A percentile compares a stretch with the other conserved stretches of the same genome.
phyloP scores from a whole-genome alignment of 2,329 filamentous ascomycete species.

The Aspergillus sp. region DNA sequence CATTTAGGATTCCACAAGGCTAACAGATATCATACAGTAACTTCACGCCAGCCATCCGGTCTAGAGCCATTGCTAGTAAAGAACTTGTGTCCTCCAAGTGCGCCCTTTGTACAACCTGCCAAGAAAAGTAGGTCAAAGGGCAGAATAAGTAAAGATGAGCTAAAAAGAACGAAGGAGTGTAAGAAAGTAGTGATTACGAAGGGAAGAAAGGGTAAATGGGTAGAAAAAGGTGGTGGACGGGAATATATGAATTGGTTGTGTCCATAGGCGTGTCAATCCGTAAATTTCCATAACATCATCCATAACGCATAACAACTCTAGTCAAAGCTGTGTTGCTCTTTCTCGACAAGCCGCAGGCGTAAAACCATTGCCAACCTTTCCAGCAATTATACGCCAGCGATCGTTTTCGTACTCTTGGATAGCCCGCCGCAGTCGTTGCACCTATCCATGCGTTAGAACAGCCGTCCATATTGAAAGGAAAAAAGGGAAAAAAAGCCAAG shows the following conservation, averaged over 20 bases:
- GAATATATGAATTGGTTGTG: not conserved
- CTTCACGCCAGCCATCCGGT: slow-evolving; percentile 15
- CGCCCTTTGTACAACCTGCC: slow-evolving; percentile 14
- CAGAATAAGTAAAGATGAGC: slow-evolving; percentile 7
- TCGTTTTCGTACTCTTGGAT: slow-evolving; percentile 55
- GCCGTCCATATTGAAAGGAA: not conserved
- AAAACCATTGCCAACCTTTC: slow-evolving; percentile 87
- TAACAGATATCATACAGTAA: slow-evolving; percentile 18
- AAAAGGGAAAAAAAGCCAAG: not conserved
- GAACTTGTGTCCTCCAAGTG: slow-evolving; percentile 7
- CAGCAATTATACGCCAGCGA: slow-evolving; percentile 87
- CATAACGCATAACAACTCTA: slow-evolving; percentile 2
- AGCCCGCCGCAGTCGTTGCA: slow-evolving; percentile 39
- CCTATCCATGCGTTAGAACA: slow-evolving; percentile 25
- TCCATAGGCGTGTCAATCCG: slow-evolving; percentile 6
- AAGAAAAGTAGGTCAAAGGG: slow-evolving; percentile 13
- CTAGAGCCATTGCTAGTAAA: slow-evolving; percentile 13
- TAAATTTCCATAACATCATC: slow-evolving; percentile 11
- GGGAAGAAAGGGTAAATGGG: not conserved
- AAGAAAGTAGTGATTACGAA: slow-evolving; percentile 1
- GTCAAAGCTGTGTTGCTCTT: slow-evolving; percentile 56
- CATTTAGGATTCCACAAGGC: slow-evolving; percentile 1
- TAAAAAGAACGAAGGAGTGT: slow-evolving; percentile 5
- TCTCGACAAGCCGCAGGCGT: slow-evolving; percentile 85
- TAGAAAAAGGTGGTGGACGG: not conserved